phyloP scores from a whole-genome alignment of 768 basidiomycete species.

The Termitomyces sp. region DNA sequence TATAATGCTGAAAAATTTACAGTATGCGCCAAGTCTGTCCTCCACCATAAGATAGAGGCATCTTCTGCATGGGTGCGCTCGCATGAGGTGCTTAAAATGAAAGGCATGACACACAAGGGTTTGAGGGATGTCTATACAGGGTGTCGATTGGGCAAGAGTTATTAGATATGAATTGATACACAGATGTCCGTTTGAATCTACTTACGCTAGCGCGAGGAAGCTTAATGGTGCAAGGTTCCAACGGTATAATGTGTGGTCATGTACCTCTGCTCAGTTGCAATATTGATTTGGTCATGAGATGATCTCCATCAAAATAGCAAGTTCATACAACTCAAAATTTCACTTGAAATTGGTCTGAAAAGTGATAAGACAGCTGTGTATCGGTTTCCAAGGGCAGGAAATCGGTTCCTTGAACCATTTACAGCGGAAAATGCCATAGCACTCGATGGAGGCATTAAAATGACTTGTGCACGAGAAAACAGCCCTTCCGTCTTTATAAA shows the following conservation, averaged over 20 bases:
- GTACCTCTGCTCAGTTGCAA: not conserved
- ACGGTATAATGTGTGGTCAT: not conserved
- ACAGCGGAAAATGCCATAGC: conserved; percentile 28
- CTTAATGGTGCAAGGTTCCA: not conserved
- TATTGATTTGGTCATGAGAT: conserved; percentile 21
- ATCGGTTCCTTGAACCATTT: conserved; percentile 25
- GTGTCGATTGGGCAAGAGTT: too few relatives aligned
- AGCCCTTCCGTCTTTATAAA: not conserved
- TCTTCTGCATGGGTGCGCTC: too few relatives aligned
- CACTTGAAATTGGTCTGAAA: not conserved
- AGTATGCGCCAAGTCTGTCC: too few relatives aligned
- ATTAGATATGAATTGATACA: too few relatives aligned
- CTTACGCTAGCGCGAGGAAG: not conserved
- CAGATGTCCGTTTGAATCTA: not conserved
- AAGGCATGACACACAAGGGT: too few relatives aligned
- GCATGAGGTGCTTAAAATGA: too few relatives aligned
- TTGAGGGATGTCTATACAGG: too few relatives aligned
- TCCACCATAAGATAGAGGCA: too few relatives aligned
- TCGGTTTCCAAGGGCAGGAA: conserved; percentile 24
- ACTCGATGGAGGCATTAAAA: not conserved
- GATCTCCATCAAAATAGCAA: conserved; percentile 12
- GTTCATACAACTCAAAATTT: conserved; percentile 8
- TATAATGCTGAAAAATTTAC: too few relatives aligned
- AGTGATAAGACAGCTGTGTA: conserved; percentile 20
- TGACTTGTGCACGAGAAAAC: not conserved